Evolutionary conservation across 257 asterid genomes (phyloP).

Genomic region (Nicotiana noctiflora): DNA sequence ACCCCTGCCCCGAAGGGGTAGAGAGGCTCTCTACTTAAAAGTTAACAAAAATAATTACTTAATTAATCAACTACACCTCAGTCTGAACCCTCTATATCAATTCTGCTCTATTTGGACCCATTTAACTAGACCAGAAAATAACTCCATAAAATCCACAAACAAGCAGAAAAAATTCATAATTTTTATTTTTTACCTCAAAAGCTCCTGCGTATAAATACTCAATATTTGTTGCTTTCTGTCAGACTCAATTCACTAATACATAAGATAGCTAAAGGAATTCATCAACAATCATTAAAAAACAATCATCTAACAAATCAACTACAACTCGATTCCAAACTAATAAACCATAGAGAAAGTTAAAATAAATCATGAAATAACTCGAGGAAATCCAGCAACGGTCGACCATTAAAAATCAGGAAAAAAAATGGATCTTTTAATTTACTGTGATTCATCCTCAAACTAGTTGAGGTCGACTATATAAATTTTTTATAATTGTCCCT

Average conservation of each 20-base stretch:
- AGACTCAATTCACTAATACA: not conserved
- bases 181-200: too few relatives aligned
- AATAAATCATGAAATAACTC: not conserved
- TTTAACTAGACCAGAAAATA: too few relatives aligned
- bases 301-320: not conserved
- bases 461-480: not conserved
- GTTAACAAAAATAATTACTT: too few relatives aligned
- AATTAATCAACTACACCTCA: too few relatives aligned
- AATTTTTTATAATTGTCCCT: not conserved
- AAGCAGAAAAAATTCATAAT: too few relatives aligned
- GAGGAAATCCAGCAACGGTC: not conserved
- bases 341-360: not conserved
- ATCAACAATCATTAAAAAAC: not conserved
- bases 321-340: not conserved
- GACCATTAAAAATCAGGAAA: not conserved
- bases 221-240: not conserved
- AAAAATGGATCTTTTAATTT: not conserved
- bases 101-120: too few relatives aligned
- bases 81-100: too few relatives aligned
- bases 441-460: not conserved
- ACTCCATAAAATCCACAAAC: too few relatives aligned
- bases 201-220: too few relatives aligned
- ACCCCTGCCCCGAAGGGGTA: too few relatives aligned
- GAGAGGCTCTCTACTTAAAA: too few relatives aligned
- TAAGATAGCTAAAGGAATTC: not conserved